Conservation (phyloP, 1,284 basidiomycete genomes). For the Flammula alnicola region DNA sequence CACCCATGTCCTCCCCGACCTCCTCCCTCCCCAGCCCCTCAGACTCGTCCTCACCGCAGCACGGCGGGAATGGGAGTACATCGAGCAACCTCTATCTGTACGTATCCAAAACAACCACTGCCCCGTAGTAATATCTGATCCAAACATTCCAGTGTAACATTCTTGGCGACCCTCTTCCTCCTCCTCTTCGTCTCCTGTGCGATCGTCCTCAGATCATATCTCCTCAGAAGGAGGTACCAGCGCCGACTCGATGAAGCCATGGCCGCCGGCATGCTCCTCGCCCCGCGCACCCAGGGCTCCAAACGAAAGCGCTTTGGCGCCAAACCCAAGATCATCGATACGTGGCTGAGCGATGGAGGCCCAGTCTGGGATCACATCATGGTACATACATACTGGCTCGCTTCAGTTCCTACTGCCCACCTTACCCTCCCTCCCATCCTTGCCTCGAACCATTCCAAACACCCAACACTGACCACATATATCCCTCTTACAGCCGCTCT, state of each 20-base stretch:
- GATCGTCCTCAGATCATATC: conserved; percentile 65
- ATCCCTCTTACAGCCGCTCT: conserved; percentile 34
- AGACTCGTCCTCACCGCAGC: conserved; percentile 39
- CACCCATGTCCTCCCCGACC: conserved; percentile 9
- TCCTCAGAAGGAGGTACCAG: conserved; percentile 63
- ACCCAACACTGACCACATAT: background rate
- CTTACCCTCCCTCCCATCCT: conserved; percentile 13
- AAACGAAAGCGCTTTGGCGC: conserved; percentile 49
- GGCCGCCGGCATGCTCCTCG: conserved; percentile 47
- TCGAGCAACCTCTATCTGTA: conserved; percentile 46
- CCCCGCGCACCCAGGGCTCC: conserved; percentile 40
- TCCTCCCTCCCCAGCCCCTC: conserved; percentile 39
- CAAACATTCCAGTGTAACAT: conserved; percentile 57
- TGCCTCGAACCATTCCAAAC: background rate
- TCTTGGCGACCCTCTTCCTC: conserved; percentile 70
- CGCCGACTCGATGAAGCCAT: conserved; percentile 54
- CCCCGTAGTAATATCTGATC: conserved; percentile 7
- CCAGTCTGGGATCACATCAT: conserved; percentile 53
- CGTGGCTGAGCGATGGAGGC: conserved; percentile 42
- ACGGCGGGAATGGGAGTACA: background rate
- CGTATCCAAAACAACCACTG: conserved; percentile 20
- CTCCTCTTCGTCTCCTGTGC: conserved; percentile 66
- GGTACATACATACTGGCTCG: conserved; percentile 47
- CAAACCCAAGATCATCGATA: conserved; percentile 59
- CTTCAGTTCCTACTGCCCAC: too few relatives aligned